Conservation (phyloP, 352 stramenopile species). For the Pythium sukuiense region DNA sequence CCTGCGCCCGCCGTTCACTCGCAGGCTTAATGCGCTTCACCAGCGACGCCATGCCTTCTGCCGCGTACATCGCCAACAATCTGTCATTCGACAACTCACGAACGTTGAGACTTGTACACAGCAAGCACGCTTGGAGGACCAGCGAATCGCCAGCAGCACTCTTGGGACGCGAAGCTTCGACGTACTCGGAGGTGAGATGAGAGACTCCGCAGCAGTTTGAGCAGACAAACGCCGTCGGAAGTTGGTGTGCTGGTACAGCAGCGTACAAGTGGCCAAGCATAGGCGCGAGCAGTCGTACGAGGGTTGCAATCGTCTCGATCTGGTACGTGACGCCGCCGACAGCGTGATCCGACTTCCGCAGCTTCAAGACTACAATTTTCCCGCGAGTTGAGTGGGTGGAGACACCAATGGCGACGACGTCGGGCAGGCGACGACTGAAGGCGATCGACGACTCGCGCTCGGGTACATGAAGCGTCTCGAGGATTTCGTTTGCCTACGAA, state of each 20-base stretch:
- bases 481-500: slow-evolving; percentile 47
- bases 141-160: slow-evolving; percentile 14
- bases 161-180: slow-evolving; percentile 16
- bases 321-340: slow-evolving; percentile 51
- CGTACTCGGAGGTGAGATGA: slow-evolving; percentile 49
- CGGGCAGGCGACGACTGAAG: slow-evolving; percentile 46
- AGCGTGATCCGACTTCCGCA: slow-evolving; percentile 32
- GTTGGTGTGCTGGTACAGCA: slow-evolving; percentile 31
- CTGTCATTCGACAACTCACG: slow-evolving; percentile 63
- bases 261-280: slow-evolving; percentile 43
- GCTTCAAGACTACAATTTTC: slow-evolving; percentile 59
- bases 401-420: slow-evolving; percentile 55
- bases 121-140: slow-evolving; percentile 58
- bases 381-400: slow-evolving; percentile 51
- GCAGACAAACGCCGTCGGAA: slow-evolving; percentile 50
- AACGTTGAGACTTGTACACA: slow-evolving; percentile 74
- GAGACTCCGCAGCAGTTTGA: slow-evolving; percentile 60
- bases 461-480: slow-evolving; percentile 40
- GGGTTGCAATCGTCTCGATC: slow-evolving; percentile 35
- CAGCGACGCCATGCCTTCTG: slow-evolving; percentile 41
- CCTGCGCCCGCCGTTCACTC: slow-evolving; percentile 34
- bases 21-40: slow-evolving; percentile 36
- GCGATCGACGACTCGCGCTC: slow-evolving; percentile 33
- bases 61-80: slow-evolving; percentile 45
- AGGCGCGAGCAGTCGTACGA: slow-evolving; percentile 42